Percentiles rank a stretch among this genome's conserved stretches.
Evolutionary conservation across 2,329 filamentous ascomycete genomes (phyloP).

Genomic region (Gaeumannomyces sp.): DNA sequence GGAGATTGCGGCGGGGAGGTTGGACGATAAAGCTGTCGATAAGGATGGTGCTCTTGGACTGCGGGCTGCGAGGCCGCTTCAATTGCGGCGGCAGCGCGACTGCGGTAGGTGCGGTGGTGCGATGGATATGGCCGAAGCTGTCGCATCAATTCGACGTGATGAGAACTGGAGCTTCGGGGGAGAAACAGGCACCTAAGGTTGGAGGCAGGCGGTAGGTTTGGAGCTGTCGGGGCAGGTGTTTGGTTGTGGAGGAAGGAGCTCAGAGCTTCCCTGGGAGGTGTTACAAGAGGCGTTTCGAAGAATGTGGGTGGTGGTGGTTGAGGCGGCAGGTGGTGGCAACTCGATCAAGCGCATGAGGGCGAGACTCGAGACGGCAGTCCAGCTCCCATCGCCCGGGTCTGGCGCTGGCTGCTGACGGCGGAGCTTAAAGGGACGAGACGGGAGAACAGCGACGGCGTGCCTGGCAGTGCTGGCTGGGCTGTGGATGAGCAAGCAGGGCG

Average conservation of each 20-base stretch:
- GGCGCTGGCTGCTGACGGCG: not conserved
- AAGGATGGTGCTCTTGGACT: constrained; percentile 14
- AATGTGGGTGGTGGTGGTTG: constrained; percentile 19
- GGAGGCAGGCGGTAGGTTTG: not conserved
- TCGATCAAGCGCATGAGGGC: not conserved
- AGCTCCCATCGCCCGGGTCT: not conserved
- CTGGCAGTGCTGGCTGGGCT: not conserved
- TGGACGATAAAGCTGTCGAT: constrained; percentile 19
- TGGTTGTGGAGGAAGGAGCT: constrained; percentile 26
- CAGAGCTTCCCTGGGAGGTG: constrained; percentile 32
- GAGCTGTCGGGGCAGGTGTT: constrained; percentile 6
- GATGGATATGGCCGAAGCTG: constrained; percentile 22
- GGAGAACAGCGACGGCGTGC: not conserved
- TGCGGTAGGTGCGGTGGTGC: constrained; percentile 8
- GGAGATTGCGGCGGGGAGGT: constrained; percentile 1
- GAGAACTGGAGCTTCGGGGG: constrained; percentile 8
- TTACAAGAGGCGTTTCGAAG: constrained; percentile 40
- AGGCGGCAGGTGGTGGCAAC: not conserved
- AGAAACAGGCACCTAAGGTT: constrained; percentile 1
- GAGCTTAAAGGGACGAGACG: not conserved
- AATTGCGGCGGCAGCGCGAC: constrained; percentile 21
- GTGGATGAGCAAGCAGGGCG: not conserved
- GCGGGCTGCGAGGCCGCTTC: constrained; percentile 13
- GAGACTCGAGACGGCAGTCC: not conserved
- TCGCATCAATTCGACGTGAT: constrained; percentile 15